Conservation (phyloP, 2,329 filamentous ascomycete species). For the Aureobasidium subglaciale region DNA sequence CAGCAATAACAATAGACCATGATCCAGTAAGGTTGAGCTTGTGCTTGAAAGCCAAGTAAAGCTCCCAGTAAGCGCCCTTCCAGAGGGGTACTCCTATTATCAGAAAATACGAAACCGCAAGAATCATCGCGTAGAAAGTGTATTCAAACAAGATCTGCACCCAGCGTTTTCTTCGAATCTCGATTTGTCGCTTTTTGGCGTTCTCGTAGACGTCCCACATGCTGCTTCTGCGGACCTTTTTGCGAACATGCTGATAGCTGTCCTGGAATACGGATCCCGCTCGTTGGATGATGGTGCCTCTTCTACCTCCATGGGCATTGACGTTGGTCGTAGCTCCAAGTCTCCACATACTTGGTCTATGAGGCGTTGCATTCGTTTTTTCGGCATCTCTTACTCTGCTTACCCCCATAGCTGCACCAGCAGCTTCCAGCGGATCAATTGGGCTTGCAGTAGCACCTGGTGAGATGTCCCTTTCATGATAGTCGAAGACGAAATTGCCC, state of each 20-base stretch:
- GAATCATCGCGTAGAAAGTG: slow-evolving; percentile 30
- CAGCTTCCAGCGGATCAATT: background rate
- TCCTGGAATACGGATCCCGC: slow-evolving; percentile 12
- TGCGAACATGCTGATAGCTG: background rate
- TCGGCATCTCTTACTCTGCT: background rate
- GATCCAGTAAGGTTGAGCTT: slow-evolving; percentile 33
- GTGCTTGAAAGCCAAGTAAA: slow-evolving; percentile 35
- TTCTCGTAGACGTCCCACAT: slow-evolving; percentile 23
- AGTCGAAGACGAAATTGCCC: background rate
- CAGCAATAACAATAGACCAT: slow-evolving; percentile 31
- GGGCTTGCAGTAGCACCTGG: background rate
- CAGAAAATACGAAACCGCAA: slow-evolving; percentile 40
- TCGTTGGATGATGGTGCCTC: slow-evolving; percentile 2
- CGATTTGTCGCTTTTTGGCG: slow-evolving; percentile 19
- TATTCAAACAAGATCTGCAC: slow-evolving; percentile 35
- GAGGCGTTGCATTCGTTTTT: background rate
- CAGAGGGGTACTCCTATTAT: slow-evolving; percentile 41
- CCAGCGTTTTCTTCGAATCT: slow-evolving; percentile 25
- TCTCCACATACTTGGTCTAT: slow-evolving; percentile 1
- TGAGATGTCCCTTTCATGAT: background rate
- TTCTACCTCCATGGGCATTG: background rate
- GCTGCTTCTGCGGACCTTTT: slow-evolving; percentile 10
- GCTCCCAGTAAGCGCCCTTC: slow-evolving; percentile 37
- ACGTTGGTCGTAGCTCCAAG: background rate
- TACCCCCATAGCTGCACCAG: background rate